phyloP scores from a whole-genome alignment of 805 yeast genomes.

The Cyberlindnera samutprakarnensis region DNA sequence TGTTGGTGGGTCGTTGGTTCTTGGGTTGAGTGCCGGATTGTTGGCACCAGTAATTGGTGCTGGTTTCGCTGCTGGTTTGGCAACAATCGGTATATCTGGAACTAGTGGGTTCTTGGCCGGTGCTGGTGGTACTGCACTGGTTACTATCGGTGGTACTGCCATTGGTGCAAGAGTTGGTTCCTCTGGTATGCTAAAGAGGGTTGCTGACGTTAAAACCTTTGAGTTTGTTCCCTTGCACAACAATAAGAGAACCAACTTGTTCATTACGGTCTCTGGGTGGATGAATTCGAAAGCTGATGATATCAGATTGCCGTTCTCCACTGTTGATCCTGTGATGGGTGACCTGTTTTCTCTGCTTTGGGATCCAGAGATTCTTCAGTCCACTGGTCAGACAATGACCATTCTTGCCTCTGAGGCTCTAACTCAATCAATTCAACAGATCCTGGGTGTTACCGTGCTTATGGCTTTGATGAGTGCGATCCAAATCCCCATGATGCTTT shows the following conservation, averaged over 20 bases:
- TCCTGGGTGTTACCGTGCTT: conserved; percentile 83
- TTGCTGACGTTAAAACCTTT: conserved; percentile 89
- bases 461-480: conserved; percentile 89
- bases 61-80: conserved; percentile 93
- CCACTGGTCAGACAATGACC: conserved; percentile 93
- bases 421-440: conserved; percentile 90
- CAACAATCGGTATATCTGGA: conserved; percentile 94
- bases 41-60: conserved; percentile 98
- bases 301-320: conserved; percentile 90
- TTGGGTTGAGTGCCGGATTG: conserved; percentile 92
- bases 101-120: conserved; percentile 91
- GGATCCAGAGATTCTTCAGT: conserved; percentile 97
- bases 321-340: conserved; percentile 97
- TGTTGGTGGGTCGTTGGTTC: conserved; percentile 87
- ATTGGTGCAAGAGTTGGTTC: conserved; percentile 88
- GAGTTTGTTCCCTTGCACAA: conserved; percentile 91
- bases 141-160: conserved; percentile 85
- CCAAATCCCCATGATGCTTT: conserved; percentile 85
- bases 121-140: conserved; percentile 91
- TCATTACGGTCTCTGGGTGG: conserved; percentile 95
- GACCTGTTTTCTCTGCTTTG: conserved; percentile 85
- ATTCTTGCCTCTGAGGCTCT: conserved; percentile 92
- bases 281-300: conserved; percentile 94
- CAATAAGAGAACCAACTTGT: conserved; percentile 78
- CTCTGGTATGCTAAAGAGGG: conserved; percentile 76